These are phyloP conservation scores for Candida taoyuanica DNA, from an alignment of 805 yeast genomes.

Conservation along the genomic window DNA sequence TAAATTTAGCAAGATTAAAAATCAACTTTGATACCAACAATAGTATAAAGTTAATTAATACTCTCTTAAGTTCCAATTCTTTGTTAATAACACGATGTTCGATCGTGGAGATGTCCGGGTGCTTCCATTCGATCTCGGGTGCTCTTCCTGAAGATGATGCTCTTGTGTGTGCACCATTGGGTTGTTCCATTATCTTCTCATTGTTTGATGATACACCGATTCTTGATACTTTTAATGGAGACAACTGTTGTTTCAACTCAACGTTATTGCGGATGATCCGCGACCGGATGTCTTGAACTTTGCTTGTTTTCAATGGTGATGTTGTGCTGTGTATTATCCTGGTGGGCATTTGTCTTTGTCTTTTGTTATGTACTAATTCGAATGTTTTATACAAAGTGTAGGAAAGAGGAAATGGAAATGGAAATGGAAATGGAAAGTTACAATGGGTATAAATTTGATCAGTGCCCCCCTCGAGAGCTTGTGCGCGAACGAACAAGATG, in stretches of 20 bases:
- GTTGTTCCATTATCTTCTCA: not conserved
- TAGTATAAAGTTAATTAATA: constrained; percentile 30
- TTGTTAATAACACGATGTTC: constrained; percentile 30
- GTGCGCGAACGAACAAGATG: no score
- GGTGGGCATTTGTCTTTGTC: no score
- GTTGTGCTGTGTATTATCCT: no score
- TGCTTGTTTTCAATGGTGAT: no score
- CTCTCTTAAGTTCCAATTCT: constrained; percentile 34
- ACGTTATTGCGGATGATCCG: constrained; percentile 11
- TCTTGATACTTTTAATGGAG: constrained; percentile 3
- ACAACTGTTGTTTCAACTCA: constrained; percentile 6
- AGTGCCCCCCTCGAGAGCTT: no score
- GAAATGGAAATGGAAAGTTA: no score
- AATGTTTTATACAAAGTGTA: no score
- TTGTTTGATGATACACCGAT: not conserved
- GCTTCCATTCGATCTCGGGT: constrained; percentile 13
- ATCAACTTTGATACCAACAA: constrained; percentile 29
- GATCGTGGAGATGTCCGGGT: constrained; percentile 9
- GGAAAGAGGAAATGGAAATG: no score
- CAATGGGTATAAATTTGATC: no score
- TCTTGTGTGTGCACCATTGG: not conserved
- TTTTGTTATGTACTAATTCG: no score
- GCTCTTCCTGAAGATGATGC: not conserved
- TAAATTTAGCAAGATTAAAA: constrained; percentile 18
- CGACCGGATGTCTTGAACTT: constrained; percentile 11